Evolutionary conservation across 2,329 filamentous ascomycete species (phyloP).

Genomic region (Hypoxylon sp.): DNA sequence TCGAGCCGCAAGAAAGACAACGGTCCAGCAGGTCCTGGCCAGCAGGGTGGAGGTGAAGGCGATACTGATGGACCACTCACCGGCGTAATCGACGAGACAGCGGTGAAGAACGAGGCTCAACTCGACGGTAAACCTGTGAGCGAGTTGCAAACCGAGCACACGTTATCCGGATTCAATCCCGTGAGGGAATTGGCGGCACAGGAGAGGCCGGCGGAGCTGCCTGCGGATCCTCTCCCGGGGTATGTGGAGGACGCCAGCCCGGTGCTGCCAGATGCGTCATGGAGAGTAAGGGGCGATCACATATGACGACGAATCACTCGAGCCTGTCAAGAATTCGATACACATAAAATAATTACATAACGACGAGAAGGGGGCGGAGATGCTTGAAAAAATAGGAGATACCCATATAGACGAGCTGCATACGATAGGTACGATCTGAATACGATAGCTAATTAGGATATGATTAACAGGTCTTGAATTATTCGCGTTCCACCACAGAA

Average conservation of each 20-base stretch:
- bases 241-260: slow-evolving; percentile 14
- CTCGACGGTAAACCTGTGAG: slow-evolving; percentile 34
- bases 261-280: slow-evolving; percentile 3
- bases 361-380: not conserved
- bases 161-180: slow-evolving; percentile 20
- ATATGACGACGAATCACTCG: not conserved
- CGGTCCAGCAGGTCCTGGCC: not conserved
- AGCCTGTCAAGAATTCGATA: not conserved
- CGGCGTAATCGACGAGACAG: not conserved
- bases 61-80: not conserved
- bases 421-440: not conserved
- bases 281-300: slow-evolving; percentile 5
- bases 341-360: not conserved
- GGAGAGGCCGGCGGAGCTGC: slow-evolving; percentile 39
- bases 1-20: slow-evolving; percentile 15
- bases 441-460: not conserved
- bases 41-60: slow-evolving; percentile 4
- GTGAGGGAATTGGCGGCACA: slow-evolving; percentile 37
- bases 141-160: slow-evolving; percentile 36
- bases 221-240: slow-evolving; percentile 22
- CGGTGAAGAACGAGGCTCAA: slow-evolving; percentile 12
- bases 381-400: not conserved
- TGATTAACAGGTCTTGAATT: not conserved
- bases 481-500: not conserved
- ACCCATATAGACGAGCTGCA: not conserved